Evolutionary conservation across 305 asterid species (phyloP).

Genomic region (Fraxinus ornus): DNA sequence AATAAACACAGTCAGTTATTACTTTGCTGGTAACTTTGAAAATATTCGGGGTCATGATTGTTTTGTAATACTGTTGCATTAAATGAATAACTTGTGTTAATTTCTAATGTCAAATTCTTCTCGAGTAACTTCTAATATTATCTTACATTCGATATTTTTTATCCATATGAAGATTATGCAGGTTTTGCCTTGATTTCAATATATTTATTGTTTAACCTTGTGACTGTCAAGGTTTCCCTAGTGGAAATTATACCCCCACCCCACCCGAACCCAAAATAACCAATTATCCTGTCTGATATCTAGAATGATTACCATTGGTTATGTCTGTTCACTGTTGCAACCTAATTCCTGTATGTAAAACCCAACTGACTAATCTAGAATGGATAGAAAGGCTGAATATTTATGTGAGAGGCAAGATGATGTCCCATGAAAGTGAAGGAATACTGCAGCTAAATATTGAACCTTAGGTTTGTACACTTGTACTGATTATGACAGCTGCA

Average conservation of each 20-base stretch:
- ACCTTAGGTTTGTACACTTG: neutral
- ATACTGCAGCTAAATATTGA: constrained; percentile 6
- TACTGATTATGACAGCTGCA: constrained; percentile 28
- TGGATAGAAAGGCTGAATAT: constrained; percentile 9
- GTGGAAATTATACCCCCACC: neutral
- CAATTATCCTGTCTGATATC: neutral
- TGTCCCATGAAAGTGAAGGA: constrained; percentile 26
- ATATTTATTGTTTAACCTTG: neutral
- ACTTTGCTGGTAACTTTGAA: neutral
- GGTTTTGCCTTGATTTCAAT: neutral
- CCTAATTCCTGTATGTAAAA: neutral
- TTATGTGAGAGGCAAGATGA: constrained; percentile 18
- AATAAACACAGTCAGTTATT: neutral
- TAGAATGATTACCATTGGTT: neutral
- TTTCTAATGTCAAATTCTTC: neutral
- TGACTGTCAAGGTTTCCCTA: neutral
- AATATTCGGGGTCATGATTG: neutral
- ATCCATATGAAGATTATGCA: neutral
- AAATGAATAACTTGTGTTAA: neutral
- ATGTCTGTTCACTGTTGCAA: neutral
- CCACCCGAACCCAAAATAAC: neutral
- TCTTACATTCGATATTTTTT: neutral
- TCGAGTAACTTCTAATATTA: neutral
- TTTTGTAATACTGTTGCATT: neutral
- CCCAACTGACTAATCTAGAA: constrained; percentile 5